Base-by-base conservation (phyloP, 2,329 filamentous ascomycete genomes). In the Ophiostoma triangulosporum region DNA sequence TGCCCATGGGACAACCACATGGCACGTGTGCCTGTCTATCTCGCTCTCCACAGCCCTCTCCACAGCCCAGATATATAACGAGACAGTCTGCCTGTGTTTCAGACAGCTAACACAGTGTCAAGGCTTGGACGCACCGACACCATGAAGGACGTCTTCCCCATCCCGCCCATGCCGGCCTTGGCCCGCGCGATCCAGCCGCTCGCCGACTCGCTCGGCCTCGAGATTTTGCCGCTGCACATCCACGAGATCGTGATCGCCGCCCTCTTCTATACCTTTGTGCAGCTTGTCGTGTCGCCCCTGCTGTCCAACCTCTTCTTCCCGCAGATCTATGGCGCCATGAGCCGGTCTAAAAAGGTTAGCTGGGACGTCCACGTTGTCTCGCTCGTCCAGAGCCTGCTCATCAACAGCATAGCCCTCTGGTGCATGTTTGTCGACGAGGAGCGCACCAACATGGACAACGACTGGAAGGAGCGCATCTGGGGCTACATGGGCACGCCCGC, bases 311-410 rank as follows among this genome's bases (percentile, higher is more conserved):
- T 70, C 54, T 65, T 88, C 56, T 81, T 84, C 58, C 79, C 84
- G 3, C 61, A 72, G 46, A 73, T 77, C 60, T 93, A 93, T 69
- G 65, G 71, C 31, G 68, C 68, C 48, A 74, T 88, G 60, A 77
- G 80, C 49, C 69, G 72, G 26, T 74, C 77, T 53, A 86, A 84
- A 54, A 77, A 76, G 64, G 73, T 88, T 57, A 93, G 86, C 73
- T 93, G 88, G 88, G 81, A 94, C 65, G 83, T 88, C 24, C 88
- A 91, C 64, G 82, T 91, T 53, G 87, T 93, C 31, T 89, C 85
- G n/a, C 76, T 93, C 60, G 73, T 87, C 54, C 88, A 94, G 73
- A 84, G 81, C 64, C 71, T 75, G 31, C 69, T 88, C 53, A 86
- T 94, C 69, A 88, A 84, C 65, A 65, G 60, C 48, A 69, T 90